phyloP scores from a whole-genome alignment of 2,329 filamentous ascomycete species.

The Didymella glomerata region DNA sequence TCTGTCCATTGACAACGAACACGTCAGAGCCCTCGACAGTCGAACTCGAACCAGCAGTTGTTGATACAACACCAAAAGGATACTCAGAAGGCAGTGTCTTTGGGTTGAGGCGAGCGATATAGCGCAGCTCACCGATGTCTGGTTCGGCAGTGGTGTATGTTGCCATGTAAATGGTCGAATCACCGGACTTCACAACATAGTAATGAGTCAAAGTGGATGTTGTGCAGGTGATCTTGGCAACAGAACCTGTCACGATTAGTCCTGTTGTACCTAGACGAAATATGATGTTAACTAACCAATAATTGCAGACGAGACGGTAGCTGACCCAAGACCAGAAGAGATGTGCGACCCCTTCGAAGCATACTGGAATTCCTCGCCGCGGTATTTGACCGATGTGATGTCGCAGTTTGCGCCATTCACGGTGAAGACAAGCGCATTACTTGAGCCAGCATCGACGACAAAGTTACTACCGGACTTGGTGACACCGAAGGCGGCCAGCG shows the following conservation, averaged over 20 bases:
- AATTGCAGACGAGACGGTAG: conserved; percentile 60
- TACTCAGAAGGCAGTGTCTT: conserved; percentile 48
- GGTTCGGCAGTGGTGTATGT: conserved; percentile 66
- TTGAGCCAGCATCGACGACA: conserved; percentile 48
- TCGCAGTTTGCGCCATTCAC: conserved; percentile 63
- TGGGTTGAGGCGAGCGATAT: conserved; percentile 67
- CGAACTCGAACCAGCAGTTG: conserved; percentile 59
- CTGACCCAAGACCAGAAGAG: conserved; percentile 66
- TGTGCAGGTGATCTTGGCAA: conserved; percentile 68
- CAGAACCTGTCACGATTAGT: conserved; percentile 4
- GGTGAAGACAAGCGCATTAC: conserved; percentile 45
- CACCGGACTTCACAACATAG: conserved; percentile 67
- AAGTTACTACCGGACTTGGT: conserved; percentile 42
- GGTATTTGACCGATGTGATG: conserved; percentile 69
- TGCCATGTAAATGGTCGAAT: conserved; percentile 63
- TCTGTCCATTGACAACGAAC: conserved; percentile 68
- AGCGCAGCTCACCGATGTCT: conserved; percentile 64
- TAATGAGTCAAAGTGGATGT: conserved; percentile 71
- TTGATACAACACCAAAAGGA: conserved; percentile 59
- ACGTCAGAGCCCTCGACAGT: conserved; percentile 64
- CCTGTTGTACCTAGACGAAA: not conserved
- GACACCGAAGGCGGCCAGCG: conserved; percentile 49
- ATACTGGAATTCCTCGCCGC: conserved; percentile 68
- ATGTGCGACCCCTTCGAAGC: conserved; percentile 63
- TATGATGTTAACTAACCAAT: conserved; percentile 32